phyloP scores from a whole-genome alignment of 2,329 filamentous ascomycete genomes.

The Monilinia laxa region DNA sequence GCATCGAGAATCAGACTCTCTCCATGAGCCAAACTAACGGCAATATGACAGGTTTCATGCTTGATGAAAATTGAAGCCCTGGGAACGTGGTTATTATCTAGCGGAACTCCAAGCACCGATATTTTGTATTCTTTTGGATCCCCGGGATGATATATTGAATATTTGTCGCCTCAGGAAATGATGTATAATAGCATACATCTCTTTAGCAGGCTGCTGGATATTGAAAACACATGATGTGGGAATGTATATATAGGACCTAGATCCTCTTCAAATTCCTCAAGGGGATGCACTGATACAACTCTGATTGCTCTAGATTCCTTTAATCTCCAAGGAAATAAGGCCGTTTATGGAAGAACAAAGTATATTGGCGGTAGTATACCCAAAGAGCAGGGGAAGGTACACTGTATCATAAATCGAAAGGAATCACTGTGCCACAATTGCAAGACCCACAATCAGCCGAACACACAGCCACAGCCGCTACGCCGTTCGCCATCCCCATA shows the following conservation, averaged over 20 bases:
- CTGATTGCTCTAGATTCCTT: not conserved
- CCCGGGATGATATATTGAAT: not conserved
- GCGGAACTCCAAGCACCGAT: not conserved
- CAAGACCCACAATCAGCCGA: not conserved
- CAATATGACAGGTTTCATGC: not conserved
- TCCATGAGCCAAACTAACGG: not conserved
- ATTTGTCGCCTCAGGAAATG: not conserved
- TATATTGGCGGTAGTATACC: too few species aligned
- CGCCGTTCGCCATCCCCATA: not conserved
- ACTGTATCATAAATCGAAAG: not conserved
- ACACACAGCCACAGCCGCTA: not conserved
- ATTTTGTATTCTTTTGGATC: not conserved
- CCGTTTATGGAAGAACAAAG: too few species aligned
- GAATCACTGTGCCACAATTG: not conserved
- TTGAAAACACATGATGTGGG: not conserved
- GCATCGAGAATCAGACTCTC: not conserved
- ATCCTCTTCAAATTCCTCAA: not conserved
- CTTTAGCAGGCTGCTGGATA: not conserved
- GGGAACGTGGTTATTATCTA: not conserved
- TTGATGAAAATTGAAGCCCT: not conserved
- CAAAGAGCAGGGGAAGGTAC: too few species aligned
- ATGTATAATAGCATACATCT: not conserved
- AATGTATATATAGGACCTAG: not conserved
- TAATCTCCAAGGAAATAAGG: too few species aligned
- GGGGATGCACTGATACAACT: not conserved